Evolutionary conservation across 768 basidiomycete genomes (phyloP), one percentile per base, ranked within the genome.

Genomic region (Pholiota molesta): DNA sequence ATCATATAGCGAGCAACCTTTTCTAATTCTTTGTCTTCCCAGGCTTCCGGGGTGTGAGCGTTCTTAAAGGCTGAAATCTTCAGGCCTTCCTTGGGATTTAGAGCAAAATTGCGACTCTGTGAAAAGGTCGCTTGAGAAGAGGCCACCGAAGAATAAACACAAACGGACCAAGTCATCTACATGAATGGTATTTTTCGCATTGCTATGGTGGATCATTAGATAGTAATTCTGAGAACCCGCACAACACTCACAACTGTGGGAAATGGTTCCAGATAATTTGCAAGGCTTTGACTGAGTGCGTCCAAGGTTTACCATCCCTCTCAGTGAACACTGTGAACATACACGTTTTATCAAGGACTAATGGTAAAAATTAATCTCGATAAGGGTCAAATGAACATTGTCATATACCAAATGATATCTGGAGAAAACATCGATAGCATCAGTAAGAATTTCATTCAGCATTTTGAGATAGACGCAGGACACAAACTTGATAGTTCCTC

Each of bases 291-390:
- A 94, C 92, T 39, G 86, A 88, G 70, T 95, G 94, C 53, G 85
- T 84, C 82, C 89, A 92, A 8, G 87, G 82, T 70, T 92, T 87
- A 49, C 76, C 87, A 57, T 92, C 86, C 29, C 88, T 79, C 66
- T 86, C 85, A 0, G 86, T 85, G 73, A 94, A 94, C 1, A 95
- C 90, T 5, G 88, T 89, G 73, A 95, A 96, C 94, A 96, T 97
- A 62, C 84, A 85, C 0, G 86, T 90, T 72, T 93, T 90, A 79
- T 97, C 95, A 23, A 95, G 80, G 0, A 95, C 93, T 86, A 72
- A 55, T 19, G 23, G 40, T 31, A 45, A 54, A 17, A 13, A 44
- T 52, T 21, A 17, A 51, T 35, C 49, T 61, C 44, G 35, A 40
- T 21, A 31, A 31, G 39, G 2, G n/a, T 8, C 23, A 13, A 10